Conservation (phyloP, 805 yeast species). For the Monosporozyma unispora region DNA sequence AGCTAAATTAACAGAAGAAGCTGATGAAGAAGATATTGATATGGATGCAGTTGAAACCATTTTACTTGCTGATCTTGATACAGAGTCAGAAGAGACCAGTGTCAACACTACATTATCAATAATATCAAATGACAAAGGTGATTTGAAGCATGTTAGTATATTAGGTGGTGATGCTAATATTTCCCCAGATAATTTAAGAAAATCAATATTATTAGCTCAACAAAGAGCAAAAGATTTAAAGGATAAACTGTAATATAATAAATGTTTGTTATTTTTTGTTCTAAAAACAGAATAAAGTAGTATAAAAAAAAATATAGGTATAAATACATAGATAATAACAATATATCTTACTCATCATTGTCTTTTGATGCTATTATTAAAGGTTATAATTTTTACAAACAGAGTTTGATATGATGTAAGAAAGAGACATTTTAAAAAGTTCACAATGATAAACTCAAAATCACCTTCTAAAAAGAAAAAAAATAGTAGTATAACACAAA, state of each 20-base stretch:
- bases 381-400: neutral
- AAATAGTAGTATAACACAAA: neutral
- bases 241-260: neutral
- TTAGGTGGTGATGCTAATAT: conserved; percentile 42
- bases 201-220: conserved; percentile 40
- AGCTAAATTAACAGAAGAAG: conserved; percentile 20
- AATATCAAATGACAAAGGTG: conserved; percentile 21
- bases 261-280: neutral
- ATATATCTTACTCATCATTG: neutral
- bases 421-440: neutral
- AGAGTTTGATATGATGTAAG: neutral
- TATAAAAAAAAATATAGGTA: neutral
- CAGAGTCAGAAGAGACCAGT: conserved; percentile 70
- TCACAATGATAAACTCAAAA: neutral
- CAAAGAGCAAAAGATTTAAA: conserved; percentile 36
- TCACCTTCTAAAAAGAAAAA: neutral
- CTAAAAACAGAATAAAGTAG: neutral
- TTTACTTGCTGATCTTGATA: conserved; percentile 67
- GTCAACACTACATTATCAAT: conserved; percentile 46
- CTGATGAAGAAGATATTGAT: conserved; percentile 21
- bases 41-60: conserved; percentile 29
- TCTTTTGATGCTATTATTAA: neutral
- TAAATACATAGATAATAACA: neutral
- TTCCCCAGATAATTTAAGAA: conserved; percentile 38
- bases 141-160: conserved; percentile 38